Evolutionary conservation across 163 green algal species (phyloP).

Genomic region (Coccomyxa subellipsoidea): DNA sequence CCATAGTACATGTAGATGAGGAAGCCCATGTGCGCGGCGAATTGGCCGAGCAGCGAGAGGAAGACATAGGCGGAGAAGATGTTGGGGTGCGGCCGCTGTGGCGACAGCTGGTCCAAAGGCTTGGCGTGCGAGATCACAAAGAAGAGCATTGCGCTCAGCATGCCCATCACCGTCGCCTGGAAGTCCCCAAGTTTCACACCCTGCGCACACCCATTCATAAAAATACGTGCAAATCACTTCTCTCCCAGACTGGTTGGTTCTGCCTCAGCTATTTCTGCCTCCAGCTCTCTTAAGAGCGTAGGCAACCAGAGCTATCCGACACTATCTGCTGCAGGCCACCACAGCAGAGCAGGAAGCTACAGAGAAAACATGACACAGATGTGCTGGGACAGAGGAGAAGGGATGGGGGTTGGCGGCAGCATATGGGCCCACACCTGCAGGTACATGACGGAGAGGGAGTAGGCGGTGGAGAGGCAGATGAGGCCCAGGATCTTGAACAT

Average conservation of each 20-base stretch:
- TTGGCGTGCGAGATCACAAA: constrained; percentile 94
- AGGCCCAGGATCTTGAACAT: constrained; percentile 99
- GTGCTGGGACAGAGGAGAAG: too few relatives aligned
- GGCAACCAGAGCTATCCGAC: too few relatives aligned
- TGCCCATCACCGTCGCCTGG: constrained; percentile 84
- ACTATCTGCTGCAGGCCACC: too few relatives aligned
- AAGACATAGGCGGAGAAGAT: constrained; percentile 96
- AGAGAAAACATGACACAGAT: too few relatives aligned
- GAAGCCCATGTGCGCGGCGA: constrained; percentile 78
- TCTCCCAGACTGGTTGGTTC: too few relatives aligned
- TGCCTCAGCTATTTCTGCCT: too few relatives aligned
- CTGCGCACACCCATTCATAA: constrained; percentile 20
- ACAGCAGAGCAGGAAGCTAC: too few relatives aligned
- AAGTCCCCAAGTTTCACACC: constrained; percentile 97
- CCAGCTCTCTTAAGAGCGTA: too few relatives aligned
- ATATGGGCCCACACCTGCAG: constrained; percentile 55
- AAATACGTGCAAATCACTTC: too few relatives aligned
- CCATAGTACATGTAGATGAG: constrained; percentile 69
- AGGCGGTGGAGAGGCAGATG: constrained; percentile 92
- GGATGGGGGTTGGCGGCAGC: too few relatives aligned
- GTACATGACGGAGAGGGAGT: constrained; percentile 92
- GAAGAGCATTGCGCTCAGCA: constrained; percentile 89
- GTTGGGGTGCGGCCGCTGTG: constrained; percentile 78
- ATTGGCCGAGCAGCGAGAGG: constrained; percentile 90
- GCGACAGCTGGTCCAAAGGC: constrained; percentile 73